Evolutionary conservation across 495 filamentous ascomycete species (phyloP).

Genomic region (Podospora appendiculata): DNA sequence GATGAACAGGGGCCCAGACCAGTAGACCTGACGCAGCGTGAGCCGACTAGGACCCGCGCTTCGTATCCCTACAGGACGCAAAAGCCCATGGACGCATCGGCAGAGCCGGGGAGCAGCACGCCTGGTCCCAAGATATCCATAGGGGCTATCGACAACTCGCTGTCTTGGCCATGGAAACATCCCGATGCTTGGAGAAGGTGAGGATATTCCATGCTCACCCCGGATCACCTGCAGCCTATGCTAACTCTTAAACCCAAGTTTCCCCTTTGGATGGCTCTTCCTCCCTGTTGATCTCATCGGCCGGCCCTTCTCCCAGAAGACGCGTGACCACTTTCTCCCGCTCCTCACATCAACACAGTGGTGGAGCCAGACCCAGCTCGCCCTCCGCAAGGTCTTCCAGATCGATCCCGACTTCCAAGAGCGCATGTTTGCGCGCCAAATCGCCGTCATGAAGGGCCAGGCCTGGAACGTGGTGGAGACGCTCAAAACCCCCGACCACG

Average conservation of each 20-base stretch:
- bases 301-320: slow-evolving; percentile 88
- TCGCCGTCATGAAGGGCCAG: slow-evolving; percentile 98
- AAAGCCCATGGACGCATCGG: slow-evolving; percentile 74
- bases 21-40: slow-evolving; percentile 41
- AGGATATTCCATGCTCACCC: background rate
- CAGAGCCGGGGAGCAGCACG: slow-evolving; percentile 45
- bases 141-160: slow-evolving; percentile 93
- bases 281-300: slow-evolving; percentile 94
- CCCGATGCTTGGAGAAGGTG: slow-evolving; percentile 74
- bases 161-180: slow-evolving; percentile 99
- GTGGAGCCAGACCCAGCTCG: slow-evolving; percentile 93
- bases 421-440: slow-evolving; percentile 93
- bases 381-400: slow-evolving; percentile 74
- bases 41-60: slow-evolving; percentile 35
- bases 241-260: slow-evolving; percentile 43
- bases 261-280: slow-evolving; percentile 98
- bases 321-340: slow-evolving; percentile 87
- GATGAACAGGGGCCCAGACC: slow-evolving; percentile 51
- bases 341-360: slow-evolving; percentile 86
- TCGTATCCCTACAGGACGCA: slow-evolving; percentile 68
- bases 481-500: slow-evolving; percentile 83
- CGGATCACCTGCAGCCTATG: background rate
- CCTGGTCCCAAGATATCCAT: slow-evolving; percentile 61
- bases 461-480: slow-evolving; percentile 99
- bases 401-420: slow-evolving; percentile 95